These are phyloP conservation scores for Suillus cothurnatus DNA, from an alignment of 768 basidiomycete genomes.

Conservation along the genomic window DNA sequence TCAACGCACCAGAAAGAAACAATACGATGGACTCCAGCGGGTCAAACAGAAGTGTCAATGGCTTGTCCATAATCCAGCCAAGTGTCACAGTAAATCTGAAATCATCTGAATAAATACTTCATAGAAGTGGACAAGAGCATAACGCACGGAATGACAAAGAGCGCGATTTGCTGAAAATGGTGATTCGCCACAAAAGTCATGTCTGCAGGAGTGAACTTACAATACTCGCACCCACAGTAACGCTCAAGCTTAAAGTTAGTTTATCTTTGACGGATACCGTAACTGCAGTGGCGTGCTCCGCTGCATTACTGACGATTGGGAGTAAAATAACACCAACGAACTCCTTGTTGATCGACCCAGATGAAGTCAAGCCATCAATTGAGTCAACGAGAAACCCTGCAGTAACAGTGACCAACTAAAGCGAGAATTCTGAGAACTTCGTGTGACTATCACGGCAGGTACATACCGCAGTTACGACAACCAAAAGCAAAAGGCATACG, in stretches of 20 bases:
- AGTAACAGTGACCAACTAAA: conserved; percentile 54
- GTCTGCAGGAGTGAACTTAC: conserved; percentile 42
- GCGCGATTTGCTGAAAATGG: conserved; percentile 62
- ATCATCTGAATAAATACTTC: conserved; percentile 12
- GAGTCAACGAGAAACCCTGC: conserved; percentile 77
- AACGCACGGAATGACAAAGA: conserved; percentile 66
- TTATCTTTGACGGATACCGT: conserved; percentile 91
- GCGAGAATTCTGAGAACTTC: not conserved
- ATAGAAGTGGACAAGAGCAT: not conserved
- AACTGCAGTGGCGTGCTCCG: conserved; percentile 91
- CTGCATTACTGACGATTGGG: conserved; percentile 91
- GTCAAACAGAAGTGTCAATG: conserved; percentile 82
- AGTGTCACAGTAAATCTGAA: conserved; percentile 71
- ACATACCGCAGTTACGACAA: conserved; percentile 64
- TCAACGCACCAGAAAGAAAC: conserved; percentile 21
- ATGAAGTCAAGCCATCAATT: conserved; percentile 69
- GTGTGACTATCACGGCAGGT: not conserved
- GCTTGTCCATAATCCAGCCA: conserved; percentile 81
- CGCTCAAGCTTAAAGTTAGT: conserved; percentile 83
- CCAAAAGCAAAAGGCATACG: conserved; percentile 54
- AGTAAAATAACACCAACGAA: conserved; percentile 89
- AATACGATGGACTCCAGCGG: conserved; percentile 67
- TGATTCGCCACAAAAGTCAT: not conserved
- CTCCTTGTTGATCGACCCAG: conserved; percentile 64
- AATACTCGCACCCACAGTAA: conserved; percentile 86